A percentile compares a stretch with the other conserved stretches of the same genome.
These are phyloP conservation scores for Metrosideros polymorpha DNA, from an alignment of 441 rosid species.

Conservation along the genomic window DNA sequence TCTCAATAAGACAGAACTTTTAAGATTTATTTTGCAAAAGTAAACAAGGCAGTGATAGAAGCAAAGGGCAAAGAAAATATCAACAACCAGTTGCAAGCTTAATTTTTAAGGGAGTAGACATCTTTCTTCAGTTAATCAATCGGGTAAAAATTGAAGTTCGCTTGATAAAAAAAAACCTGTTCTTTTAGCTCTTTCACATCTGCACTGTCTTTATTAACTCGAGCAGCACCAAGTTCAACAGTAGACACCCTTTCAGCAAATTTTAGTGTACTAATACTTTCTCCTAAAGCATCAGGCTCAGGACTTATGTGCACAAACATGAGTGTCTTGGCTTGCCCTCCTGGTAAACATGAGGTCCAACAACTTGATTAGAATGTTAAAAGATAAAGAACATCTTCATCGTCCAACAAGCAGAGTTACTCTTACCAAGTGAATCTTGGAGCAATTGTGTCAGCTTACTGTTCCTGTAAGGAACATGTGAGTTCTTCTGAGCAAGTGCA, in stretches of 20 bases:
- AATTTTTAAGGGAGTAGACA: background rate
- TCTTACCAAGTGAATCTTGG: slow-evolving; percentile 12
- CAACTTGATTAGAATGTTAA: background rate
- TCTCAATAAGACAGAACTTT: background rate
- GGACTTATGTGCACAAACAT: slow-evolving; percentile 16
- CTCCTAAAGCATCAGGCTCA: slow-evolving; percentile 7
- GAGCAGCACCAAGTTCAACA: slow-evolving; percentile 10
- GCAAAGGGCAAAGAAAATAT: background rate
- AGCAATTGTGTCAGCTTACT: slow-evolving; percentile 16
- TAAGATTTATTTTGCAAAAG: background rate
- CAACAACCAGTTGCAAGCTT: background rate
- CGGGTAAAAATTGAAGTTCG: background rate
- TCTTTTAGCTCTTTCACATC: slow-evolving; percentile 15
- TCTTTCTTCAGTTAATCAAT: background rate
- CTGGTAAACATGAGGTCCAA: background rate
- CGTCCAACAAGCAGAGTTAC: background rate
- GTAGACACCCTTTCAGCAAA: slow-evolving; percentile 16
- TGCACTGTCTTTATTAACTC: slow-evolving; percentile 4
- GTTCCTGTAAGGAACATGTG: slow-evolving; percentile 15
- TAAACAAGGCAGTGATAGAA: background rate
- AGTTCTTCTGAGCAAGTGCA: slow-evolving; percentile 10
- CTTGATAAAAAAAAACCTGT: background rate
- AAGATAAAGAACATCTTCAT: background rate
- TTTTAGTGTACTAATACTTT: slow-evolving; percentile 10
- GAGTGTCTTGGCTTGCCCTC: slow-evolving; percentile 16